Percentiles rank a stretch among this genome's conserved stretches.
Evolutionary conservation across 768 basidiomycete genomes (phyloP).

Genomic region (Kwoniella dendrophila): DNA sequence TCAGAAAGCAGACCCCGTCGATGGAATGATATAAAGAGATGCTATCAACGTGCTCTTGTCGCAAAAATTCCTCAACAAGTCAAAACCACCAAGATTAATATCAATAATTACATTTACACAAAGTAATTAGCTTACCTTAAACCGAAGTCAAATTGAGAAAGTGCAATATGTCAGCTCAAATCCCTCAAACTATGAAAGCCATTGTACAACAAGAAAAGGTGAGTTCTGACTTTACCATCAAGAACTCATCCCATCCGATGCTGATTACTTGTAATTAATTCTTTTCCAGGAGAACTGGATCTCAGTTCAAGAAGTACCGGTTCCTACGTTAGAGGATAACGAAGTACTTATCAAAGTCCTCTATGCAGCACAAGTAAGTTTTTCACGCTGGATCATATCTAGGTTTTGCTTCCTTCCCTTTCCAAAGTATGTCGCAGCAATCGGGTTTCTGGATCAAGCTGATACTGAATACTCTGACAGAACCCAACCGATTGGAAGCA

Average conservation of each 20-base stretch:
- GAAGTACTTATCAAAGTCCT: slow-evolving; percentile 45
- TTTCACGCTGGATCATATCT: background rate
- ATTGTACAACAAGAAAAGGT: slow-evolving; percentile 36
- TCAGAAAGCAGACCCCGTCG: no score
- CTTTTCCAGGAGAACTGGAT: slow-evolving; percentile 25
- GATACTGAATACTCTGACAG: slow-evolving; percentile 1
- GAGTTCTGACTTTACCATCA: slow-evolving; percentile 1
- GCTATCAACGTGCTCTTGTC: no score
- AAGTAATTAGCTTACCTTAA: no score
- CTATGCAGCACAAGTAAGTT: slow-evolving; percentile 41
- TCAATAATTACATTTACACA: no score
- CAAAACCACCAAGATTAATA: no score
- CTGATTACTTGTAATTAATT: background rate
- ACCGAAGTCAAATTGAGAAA: no score
- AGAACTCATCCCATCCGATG: background rate
- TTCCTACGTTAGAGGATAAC: slow-evolving; percentile 37
- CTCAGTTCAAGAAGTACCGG: slow-evolving; percentile 35
- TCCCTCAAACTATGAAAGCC: slow-evolving; percentile 43
- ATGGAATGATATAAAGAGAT: no score
- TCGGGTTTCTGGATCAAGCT: background rate
- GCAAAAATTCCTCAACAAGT: no score
- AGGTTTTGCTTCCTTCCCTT: background rate
- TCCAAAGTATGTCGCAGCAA: background rate
- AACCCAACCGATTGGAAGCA: slow-evolving; percentile 52
- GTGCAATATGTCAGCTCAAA: slow-evolving; percentile 22